A percentile compares a stretch with the other conserved stretches of the same genome.
Conservation (phyloP, 345 rosid genomes). For the Gossypium sturtianum region DNA sequence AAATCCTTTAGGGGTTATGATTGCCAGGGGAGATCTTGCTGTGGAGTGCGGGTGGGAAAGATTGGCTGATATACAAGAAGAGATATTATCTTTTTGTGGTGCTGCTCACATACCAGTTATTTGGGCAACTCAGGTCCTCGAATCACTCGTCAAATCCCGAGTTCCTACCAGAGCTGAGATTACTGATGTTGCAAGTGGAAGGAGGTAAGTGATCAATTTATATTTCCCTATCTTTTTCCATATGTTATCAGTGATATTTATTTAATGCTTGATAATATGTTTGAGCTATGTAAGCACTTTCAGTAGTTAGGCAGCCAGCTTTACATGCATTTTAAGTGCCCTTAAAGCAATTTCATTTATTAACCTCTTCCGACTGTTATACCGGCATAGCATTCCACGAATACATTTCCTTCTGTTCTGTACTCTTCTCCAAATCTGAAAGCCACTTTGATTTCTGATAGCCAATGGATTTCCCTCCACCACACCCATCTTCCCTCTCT, state of each 20-base stretch:
- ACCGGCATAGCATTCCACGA: not conserved
- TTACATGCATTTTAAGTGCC: not conserved
- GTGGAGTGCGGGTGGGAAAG: conserved; percentile 83
- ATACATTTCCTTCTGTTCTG: not conserved
- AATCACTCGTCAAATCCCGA: conserved; percentile 61
- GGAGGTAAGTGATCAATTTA: conserved; percentile 30
- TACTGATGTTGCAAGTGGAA: conserved; percentile 55
- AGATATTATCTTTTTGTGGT: conserved; percentile 43
- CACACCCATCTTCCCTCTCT: not conserved
- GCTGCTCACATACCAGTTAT: conserved; percentile 55
- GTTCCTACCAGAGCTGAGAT: conserved; percentile 72
- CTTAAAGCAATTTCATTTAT: not conserved
- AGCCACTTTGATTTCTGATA: not conserved
- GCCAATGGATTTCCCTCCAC: not conserved
- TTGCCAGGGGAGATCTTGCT: conserved; percentile 76
- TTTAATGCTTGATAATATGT: not conserved
- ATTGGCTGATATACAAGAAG: conserved; percentile 60
- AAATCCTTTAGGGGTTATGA: conserved; percentile 67
- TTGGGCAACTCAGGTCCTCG: conserved; percentile 71
- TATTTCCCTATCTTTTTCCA: not conserved
- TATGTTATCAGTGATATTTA: not conserved
- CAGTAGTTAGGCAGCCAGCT: not conserved
- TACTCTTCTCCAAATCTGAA: not conserved
- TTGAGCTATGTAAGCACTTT: not conserved
- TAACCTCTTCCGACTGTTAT: not conserved